Conservation (phyloP, 306 rosid genomes). For the Clitoria ternatea region DNA sequence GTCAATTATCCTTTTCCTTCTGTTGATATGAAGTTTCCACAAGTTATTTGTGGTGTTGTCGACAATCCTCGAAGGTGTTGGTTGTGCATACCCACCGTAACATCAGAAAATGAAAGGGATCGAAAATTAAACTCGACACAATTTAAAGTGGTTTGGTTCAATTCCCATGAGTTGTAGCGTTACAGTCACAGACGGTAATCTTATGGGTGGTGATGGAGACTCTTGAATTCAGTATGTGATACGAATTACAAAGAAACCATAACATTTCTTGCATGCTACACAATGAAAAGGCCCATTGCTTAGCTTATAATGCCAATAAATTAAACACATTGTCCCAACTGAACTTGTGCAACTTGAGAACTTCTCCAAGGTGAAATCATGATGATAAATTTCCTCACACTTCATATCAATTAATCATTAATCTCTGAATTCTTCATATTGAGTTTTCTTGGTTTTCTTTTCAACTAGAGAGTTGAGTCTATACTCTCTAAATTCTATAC, state of each 20-base stretch:
- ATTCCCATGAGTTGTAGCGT: neutral
- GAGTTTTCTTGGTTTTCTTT: too few species aligned
- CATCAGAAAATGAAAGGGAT: neutral
- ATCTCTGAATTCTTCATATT: too few species aligned
- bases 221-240: neutral
- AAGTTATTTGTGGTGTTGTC: neutral
- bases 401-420: too few species aligned
- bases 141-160: neutral
- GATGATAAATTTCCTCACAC: too few species aligned
- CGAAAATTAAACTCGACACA: neutral
- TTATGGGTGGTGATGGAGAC: slow-evolving; percentile 2
- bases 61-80: neutral
- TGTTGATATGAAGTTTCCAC: neutral
- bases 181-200: neutral
- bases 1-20: neutral
- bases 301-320: too few species aligned
- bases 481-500: too few species aligned
- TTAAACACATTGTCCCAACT: too few species aligned
- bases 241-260: neutral
- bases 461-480: too few species aligned
- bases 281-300: too few species aligned
- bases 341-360: too few species aligned
- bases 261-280: neutral
- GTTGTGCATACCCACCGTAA: neutral
- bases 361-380: too few species aligned